These are phyloP conservation scores for Phenoliferia sp. DNA, from an alignment of 1,284 basidiomycete genomes.

Conservation along the genomic window DNA sequence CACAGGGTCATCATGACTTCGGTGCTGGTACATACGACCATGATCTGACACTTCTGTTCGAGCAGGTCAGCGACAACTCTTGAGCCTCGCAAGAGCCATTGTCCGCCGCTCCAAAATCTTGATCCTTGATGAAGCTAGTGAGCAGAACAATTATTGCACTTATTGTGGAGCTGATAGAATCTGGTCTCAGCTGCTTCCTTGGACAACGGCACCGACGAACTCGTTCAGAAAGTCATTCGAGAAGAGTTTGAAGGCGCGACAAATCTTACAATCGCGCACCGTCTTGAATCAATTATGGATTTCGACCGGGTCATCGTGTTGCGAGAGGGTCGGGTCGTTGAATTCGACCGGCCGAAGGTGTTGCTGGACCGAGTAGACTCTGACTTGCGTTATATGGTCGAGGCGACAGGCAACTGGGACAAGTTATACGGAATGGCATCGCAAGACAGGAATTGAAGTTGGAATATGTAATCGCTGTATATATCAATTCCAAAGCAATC, in stretches of 20 bases:
- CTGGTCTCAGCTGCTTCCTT: slow-evolving; percentile 13
- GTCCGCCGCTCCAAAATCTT: slow-evolving; percentile 30
- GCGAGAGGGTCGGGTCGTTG: slow-evolving; percentile 17
- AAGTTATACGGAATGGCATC: slow-evolving; percentile 16
- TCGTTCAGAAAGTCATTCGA: slow-evolving; percentile 28
- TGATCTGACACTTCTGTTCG: slow-evolving; percentile 38
- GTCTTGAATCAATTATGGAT: slow-evolving; percentile 31
- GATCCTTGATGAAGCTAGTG: slow-evolving; percentile 30
- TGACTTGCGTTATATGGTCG: slow-evolving; percentile 16
- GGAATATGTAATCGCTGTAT: too few species aligned
- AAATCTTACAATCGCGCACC: slow-evolving; percentile 30
- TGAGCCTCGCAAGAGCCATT: slow-evolving; percentile 42
- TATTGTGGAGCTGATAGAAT: neutral
- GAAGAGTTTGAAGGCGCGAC: slow-evolving; percentile 28
- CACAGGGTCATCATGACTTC: slow-evolving; percentile 24
- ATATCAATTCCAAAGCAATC: too few species aligned
- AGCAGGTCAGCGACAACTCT: slow-evolving; percentile 41
- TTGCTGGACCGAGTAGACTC: slow-evolving; percentile 15
- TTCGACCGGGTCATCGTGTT: slow-evolving; percentile 30
- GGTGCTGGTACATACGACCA: slow-evolving; percentile 33
- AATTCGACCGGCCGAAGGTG: slow-evolving; percentile 22
- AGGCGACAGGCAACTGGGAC: slow-evolving; percentile 22
- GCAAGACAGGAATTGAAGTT: neutral
- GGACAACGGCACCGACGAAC: slow-evolving; percentile 27
- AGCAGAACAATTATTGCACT: neutral